Evolutionary conservation across 495 filamentous ascomycete genomes (phyloP).

Genomic region (Aspergillus mulundensis): DNA sequence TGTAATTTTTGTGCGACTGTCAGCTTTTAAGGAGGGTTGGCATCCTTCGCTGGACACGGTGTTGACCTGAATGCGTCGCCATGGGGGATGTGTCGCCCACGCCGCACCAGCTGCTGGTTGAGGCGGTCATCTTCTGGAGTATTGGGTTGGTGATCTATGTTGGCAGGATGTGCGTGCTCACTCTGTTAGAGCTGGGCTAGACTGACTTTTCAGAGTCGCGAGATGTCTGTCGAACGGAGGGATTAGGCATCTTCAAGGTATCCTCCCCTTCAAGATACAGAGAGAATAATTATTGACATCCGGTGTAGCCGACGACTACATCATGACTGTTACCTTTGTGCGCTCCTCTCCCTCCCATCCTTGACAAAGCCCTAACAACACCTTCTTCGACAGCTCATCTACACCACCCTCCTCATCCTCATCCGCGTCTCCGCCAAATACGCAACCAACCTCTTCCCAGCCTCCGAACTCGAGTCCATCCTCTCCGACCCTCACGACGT

Average conservation of each 20-base stretch:
- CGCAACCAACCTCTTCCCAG: constrained; percentile 57
- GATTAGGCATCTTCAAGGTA: constrained; percentile 31
- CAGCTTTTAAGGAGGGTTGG: no score
- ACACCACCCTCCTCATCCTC: constrained; percentile 50
- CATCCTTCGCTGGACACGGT: no score
- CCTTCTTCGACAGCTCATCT: constrained; percentile 27
- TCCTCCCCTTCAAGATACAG: background rate
- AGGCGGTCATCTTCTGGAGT: constrained; percentile 34
- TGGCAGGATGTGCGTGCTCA: constrained; percentile 30
- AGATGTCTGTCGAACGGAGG: constrained; percentile 32
- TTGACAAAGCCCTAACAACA: background rate
- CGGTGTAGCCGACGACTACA: constrained; percentile 47
- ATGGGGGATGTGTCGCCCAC: constrained; percentile 35
- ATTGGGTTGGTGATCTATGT: constrained; percentile 30
- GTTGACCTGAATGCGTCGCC: background rate
- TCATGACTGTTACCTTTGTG: constrained; percentile 55
- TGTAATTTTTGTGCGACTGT: no score
- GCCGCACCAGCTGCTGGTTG: constrained; percentile 30
- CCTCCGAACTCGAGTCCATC: constrained; percentile 43
- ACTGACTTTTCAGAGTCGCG: constrained; percentile 17
- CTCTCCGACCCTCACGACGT: constrained; percentile 41
- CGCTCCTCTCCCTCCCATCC: constrained; percentile 10
- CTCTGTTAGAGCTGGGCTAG: constrained; percentile 11
- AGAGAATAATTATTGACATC: background rate
- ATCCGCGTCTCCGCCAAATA: constrained; percentile 55